A percentile compares a stretch with the other conserved stretches of the same genome.
Evolutionary conservation across 495 filamentous ascomycete species (phyloP).

Genomic region (Penicillium simplicissimum): DNA sequence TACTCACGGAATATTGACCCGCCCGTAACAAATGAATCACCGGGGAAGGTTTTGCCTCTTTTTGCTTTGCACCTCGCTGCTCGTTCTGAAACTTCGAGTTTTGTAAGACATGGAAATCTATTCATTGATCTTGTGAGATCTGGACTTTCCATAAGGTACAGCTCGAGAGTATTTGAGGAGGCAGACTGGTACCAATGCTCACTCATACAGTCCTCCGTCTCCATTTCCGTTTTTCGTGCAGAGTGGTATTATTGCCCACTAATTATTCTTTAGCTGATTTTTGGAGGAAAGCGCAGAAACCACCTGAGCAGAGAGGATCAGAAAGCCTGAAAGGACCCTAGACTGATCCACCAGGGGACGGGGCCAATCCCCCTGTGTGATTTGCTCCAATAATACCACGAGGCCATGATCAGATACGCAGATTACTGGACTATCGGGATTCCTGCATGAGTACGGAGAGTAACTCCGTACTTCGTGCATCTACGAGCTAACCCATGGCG

Average conservation of each 20-base stretch:
- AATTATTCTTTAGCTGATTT: too few relatives aligned
- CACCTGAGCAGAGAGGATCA: background rate
- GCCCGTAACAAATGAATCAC: background rate
- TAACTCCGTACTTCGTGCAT: constrained; percentile 1
- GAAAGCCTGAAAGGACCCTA: constrained; percentile 11
- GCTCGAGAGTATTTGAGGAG: background rate
- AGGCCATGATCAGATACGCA: constrained; percentile 8
- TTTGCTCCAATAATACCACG: constrained; percentile 15
- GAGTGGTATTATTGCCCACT: background rate
- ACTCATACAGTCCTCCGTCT: background rate
- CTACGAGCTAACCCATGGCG: background rate
- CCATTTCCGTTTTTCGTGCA: background rate
- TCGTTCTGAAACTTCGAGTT: background rate
- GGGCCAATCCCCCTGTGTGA: constrained; percentile 15
- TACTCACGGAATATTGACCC: background rate
- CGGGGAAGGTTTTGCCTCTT: background rate
- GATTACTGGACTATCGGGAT: background rate
- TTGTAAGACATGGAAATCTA: background rate
- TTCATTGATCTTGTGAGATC: background rate
- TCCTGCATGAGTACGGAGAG: constrained; percentile 1
- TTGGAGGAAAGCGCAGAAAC: background rate
- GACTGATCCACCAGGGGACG: constrained; percentile 22
- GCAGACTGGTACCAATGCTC: background rate
- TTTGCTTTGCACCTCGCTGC: background rate
- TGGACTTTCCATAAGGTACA: background rate